Evolutionary conservation across 805 yeast species (phyloP).

Genomic region (Saccharomycopsis selenospora): DNA sequence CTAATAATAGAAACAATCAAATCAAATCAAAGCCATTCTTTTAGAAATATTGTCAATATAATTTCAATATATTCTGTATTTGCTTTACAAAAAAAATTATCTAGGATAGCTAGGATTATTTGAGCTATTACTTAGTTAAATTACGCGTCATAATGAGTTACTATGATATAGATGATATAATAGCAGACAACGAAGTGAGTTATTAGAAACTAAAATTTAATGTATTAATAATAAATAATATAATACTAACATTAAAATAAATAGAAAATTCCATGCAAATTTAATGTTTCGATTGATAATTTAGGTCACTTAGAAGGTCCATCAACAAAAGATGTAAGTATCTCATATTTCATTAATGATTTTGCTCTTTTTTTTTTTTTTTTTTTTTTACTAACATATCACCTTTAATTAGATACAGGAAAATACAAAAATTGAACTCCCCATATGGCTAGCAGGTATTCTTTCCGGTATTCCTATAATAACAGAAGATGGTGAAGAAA

Average conservation of each 20-base stretch:
- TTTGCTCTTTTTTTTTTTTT: background rate
- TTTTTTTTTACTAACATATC: background rate
- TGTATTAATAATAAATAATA: conserved; percentile 22
- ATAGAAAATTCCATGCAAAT: conserved; percentile 66
- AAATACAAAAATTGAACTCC: conserved; percentile 66
- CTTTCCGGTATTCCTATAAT: conserved; percentile 47
- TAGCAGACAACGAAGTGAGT: conserved; percentile 53
- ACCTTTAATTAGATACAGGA: conserved; percentile 40
- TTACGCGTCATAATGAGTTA: conserved; percentile 29
- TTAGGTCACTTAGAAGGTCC: conserved; percentile 82
- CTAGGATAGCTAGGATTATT: too few species aligned
- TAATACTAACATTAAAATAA: conserved; percentile 1
- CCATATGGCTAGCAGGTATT: conserved; percentile 82
- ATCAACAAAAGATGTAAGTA: conserved; percentile 46
- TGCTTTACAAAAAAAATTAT: too few species aligned
- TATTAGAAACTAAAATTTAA: conserved; percentile 34
- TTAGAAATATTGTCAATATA: too few species aligned
- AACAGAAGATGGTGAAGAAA: conserved; percentile 26
- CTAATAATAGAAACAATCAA: too few species aligned
- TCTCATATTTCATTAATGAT: background rate
- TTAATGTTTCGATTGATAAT: conserved; percentile 73
- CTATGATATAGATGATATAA: conserved; percentile 71
- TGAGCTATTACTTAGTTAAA: too few species aligned
- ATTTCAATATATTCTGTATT: too few species aligned
- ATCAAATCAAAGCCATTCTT: too few species aligned